Conservation (phyloP, 2,329 filamentous ascomycete genomes). For the Plectosphaerella sp. region DNA sequence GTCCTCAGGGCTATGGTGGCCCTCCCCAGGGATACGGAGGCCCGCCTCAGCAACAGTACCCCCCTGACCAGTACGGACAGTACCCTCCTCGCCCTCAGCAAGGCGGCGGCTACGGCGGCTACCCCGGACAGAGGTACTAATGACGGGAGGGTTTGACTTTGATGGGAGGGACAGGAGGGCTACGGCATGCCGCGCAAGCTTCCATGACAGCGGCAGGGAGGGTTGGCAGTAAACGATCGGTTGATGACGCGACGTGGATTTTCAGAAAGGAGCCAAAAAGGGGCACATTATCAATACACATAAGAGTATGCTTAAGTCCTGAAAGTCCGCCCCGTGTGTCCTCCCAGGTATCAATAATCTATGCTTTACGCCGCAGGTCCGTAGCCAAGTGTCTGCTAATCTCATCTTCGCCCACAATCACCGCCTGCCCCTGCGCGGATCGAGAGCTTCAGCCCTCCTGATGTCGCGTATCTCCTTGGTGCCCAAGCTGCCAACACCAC, state of each 20-base stretch:
- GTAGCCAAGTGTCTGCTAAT: neutral
- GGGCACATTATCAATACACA: neutral
- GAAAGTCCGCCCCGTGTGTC: neutral
- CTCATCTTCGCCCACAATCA: constrained; percentile 15
- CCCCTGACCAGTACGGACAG: constrained; percentile 15
- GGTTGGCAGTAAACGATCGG: neutral
- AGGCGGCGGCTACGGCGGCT: constrained; percentile 25
- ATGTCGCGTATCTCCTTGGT: constrained; percentile 90
- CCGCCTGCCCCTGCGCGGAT: constrained; percentile 68
- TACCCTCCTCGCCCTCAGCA: constrained; percentile 16
- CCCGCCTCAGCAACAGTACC: constrained; percentile 15
- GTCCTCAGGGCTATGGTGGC: constrained; percentile 18
- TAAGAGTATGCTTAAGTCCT: neutral
- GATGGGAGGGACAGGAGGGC: too few relatives aligned
- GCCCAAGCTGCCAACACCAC: constrained; percentile 81
- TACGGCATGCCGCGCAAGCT: neutral
- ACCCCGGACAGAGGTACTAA: constrained; percentile 25
- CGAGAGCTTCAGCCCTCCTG: constrained; percentile 71
- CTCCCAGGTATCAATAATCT: neutral
- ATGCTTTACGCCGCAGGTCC: neutral
- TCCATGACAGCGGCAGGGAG: neutral
- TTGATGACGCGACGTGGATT: neutral
- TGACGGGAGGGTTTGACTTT: too few relatives aligned
- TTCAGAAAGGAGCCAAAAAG: too few relatives aligned
- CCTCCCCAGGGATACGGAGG: constrained; percentile 14